Conservation (phyloP, 2,329 filamentous ascomycete genomes). For the Exophiala aquamarina region DNA sequence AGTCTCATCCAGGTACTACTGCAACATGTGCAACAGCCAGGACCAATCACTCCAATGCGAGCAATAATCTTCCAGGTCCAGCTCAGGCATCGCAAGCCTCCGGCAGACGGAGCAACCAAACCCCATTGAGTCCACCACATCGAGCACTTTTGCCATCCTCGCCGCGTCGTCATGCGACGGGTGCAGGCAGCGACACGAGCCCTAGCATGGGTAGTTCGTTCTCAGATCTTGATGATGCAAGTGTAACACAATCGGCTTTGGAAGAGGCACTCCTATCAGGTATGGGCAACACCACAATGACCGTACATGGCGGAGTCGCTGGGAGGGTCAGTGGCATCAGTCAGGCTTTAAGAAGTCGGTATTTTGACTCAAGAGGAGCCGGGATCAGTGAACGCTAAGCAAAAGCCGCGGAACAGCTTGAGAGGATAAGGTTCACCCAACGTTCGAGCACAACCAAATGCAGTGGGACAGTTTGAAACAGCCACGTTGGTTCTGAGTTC, state of each 20-base stretch:
- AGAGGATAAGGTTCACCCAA: too few species aligned
- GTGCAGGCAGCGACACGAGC: slow-evolving; percentile 53
- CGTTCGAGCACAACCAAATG: too few species aligned
- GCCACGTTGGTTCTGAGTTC: too few species aligned
- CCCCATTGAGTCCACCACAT: slow-evolving; percentile 40
- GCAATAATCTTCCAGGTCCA: not conserved
- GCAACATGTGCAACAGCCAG: not conserved
- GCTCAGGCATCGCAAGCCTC: not conserved
- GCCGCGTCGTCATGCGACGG: slow-evolving; percentile 33
- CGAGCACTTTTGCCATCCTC: slow-evolving; percentile 46
- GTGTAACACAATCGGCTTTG: slow-evolving; percentile 64
- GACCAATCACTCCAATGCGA: too few species aligned
- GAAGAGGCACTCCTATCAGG: slow-evolving; percentile 65
- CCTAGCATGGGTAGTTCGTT: slow-evolving; percentile 67
- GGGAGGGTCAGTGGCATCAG: slow-evolving; percentile 54
- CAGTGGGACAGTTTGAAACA: too few species aligned
- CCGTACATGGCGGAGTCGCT: slow-evolving; percentile 38
- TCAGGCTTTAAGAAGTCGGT: slow-evolving; percentile 54
- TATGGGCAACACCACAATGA: slow-evolving; percentile 51
- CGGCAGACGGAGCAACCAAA: not conserved
- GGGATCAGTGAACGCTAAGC: too few species aligned
- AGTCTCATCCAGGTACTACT: not conserved
- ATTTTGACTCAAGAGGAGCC: slow-evolving; percentile 35
- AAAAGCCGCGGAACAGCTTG: too few species aligned
- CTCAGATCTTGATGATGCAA: slow-evolving; percentile 65